Conservation (phyloP, 768 basidiomycete species). For the Hebeloma cylindrosporum region DNA sequence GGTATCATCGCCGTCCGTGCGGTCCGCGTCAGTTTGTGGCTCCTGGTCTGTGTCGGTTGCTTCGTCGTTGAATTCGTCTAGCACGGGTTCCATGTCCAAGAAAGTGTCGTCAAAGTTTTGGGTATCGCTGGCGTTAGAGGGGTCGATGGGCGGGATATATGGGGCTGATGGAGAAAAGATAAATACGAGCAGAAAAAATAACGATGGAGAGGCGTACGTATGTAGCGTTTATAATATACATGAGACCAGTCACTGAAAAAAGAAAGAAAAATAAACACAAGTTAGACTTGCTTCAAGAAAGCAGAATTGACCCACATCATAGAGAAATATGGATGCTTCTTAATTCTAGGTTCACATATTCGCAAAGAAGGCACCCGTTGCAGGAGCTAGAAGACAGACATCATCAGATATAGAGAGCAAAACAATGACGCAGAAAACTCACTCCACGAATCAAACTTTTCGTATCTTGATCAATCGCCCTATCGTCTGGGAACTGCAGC, state of each 20-base stretch:
- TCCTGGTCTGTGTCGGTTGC: constrained; percentile 71
- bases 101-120: constrained; percentile 98
- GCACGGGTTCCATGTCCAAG: constrained; percentile 91
- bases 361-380: constrained; percentile 91
- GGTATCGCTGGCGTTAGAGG: constrained; percentile 90
- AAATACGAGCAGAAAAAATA: constrained; percentile 2
- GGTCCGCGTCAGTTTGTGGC: constrained; percentile 67
- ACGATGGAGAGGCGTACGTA: constrained; percentile 52
- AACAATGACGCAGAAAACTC: constrained; percentile 31
- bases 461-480: constrained; percentile 92
- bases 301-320: constrained; percentile 66
- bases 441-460: constrained; percentile 95
- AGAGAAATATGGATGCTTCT: constrained; percentile 92
- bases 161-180: constrained; percentile 61
- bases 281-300: too few species aligned
- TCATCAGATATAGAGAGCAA: constrained; percentile 12
- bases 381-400: constrained; percentile 57
- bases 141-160: constrained; percentile 90
- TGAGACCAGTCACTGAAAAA: constrained; percentile 91
- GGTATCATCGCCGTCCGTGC: constrained; percentile 73
- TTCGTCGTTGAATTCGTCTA: constrained; percentile 66
- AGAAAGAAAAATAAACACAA: too few species aligned
- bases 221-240: constrained; percentile 93
- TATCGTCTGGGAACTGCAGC: constrained; percentile 84
- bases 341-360: constrained; percentile 91